A percentile compares a stretch with the other conserved stretches of the same genome.
phyloP scores from a whole-genome alignment of 345 rosid genomes.

The Arabidopsis suecica region DNA sequence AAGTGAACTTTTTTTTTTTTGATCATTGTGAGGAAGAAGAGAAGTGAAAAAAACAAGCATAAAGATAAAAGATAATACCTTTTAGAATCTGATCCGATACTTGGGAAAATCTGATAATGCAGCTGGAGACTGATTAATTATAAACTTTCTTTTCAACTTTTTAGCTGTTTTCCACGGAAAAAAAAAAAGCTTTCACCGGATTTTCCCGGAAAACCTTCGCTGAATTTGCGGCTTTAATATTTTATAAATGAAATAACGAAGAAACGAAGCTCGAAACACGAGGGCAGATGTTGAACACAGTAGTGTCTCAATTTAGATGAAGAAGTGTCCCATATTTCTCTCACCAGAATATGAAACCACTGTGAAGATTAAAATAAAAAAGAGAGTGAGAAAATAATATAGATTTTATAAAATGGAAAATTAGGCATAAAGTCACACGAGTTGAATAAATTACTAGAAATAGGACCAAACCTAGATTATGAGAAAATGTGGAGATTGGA shows the following conservation, averaged over 20 bases:
- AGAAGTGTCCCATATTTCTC: conserved; percentile 33
- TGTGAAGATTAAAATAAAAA: neutral
- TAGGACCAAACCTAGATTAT: conserved; percentile 5
- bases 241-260: neutral
- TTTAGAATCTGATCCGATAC: conserved; percentile 41
- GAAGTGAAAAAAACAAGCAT: neutral
- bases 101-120: conserved; percentile 31
- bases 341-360: conserved; percentile 34
- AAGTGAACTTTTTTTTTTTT: conserved; percentile 27
- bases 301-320: conserved; percentile 37
- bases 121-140: conserved; percentile 31
- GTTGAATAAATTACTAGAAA: conserved; percentile 21
- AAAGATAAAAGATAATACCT: conserved; percentile 37
- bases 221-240: conserved; percentile 31
- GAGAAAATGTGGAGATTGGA: conserved; percentile 7
- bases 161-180: conserved; percentile 45
- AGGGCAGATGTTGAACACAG: conserved; percentile 30
- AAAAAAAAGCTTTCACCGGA: conserved; percentile 13
- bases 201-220: conserved; percentile 36
- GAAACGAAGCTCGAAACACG: conserved; percentile 31
- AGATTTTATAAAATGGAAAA: neutral
- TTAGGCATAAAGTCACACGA: conserved; percentile 34
- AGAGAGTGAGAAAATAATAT: neutral
- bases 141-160: conserved; percentile 18
- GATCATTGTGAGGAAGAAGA: conserved; percentile 6